Evolutionary conservation across 257 asterid species (phyloP).

Genomic region (Osmanthus fragrans): DNA sequence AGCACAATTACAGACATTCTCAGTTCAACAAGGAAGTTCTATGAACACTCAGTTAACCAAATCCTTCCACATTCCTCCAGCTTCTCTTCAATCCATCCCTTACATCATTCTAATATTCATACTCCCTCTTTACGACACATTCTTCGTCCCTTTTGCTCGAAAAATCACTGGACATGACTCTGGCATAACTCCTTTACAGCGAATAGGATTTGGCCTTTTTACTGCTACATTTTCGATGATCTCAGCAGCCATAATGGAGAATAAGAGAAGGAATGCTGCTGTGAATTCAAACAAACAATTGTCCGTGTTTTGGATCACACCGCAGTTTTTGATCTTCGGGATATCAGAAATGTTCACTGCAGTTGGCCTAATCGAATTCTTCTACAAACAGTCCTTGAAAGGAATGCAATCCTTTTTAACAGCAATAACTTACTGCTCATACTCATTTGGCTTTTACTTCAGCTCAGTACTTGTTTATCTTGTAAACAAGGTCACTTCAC

Average conservation of each 20-base stretch:
- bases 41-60: constrained; percentile 68
- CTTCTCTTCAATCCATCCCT: constrained; percentile 94
- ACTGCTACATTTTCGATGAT: constrained; percentile 78
- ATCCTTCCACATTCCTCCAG: constrained; percentile 82
- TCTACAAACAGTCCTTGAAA: constrained; percentile 65
- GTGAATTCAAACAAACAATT: constrained; percentile 18
- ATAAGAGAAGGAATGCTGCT: constrained; percentile 48
- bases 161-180: constrained; percentile 60
- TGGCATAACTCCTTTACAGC: constrained; percentile 66
- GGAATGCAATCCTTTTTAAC: constrained; percentile 81
- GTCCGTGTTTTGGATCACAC: constrained; percentile 82
- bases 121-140: constrained; percentile 76
- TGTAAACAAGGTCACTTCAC: constrained; percentile 58
- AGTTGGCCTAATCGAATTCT: constrained; percentile 85
- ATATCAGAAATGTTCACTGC: constrained; percentile 91
- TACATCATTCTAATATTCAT: constrained; percentile 71
- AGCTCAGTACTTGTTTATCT: constrained; percentile 82
- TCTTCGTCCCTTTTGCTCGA: constrained; percentile 80
- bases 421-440: constrained; percentile 84
- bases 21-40: constrained; percentile 90
- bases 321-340: constrained; percentile 84
- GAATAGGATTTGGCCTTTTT: constrained; percentile 79
- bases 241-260: constrained; percentile 75
- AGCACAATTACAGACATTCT: constrained; percentile 92
- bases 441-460: constrained; percentile 75